A percentile compares a stretch with the other conserved stretches of the same genome.
Evolutionary conservation across 495 filamentous ascomycete species (phyloP).

Genomic region (Penicillium cinerascens): DNA sequence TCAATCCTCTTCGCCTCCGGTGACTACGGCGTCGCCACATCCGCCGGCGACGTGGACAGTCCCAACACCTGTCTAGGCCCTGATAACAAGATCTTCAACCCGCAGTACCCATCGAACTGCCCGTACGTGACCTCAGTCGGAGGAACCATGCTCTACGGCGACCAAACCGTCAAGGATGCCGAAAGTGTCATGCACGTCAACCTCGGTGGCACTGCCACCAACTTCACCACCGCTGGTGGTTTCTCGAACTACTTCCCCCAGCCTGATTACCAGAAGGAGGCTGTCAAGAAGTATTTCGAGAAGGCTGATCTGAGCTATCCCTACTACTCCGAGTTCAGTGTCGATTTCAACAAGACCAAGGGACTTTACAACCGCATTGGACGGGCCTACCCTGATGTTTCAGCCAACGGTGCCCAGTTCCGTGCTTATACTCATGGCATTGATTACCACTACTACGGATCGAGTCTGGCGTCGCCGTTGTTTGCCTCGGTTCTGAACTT

Average conservation of each 20-base stretch:
- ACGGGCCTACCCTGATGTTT: conserved; percentile 63
- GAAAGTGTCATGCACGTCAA: conserved; percentile 40
- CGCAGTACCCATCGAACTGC: conserved; percentile 49
- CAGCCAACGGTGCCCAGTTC: conserved; percentile 58
- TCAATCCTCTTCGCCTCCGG: conserved; percentile 60
- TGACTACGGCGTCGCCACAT: conserved; percentile 55
- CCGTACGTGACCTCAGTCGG: conserved; percentile 53
- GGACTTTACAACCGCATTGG: conserved; percentile 57
- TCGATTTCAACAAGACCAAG: conserved; percentile 37
- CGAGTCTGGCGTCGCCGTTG: conserved; percentile 54
- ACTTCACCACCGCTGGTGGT: conserved; percentile 58
- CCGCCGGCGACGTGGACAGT: conserved; percentile 29
- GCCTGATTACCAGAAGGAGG: conserved; percentile 54
- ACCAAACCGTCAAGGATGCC: conserved; percentile 35
- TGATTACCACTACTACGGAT: conserved; percentile 45
- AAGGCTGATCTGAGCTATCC: conserved; percentile 46
- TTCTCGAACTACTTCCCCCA: conserved; percentile 65
- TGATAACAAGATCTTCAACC: conserved; percentile 44
- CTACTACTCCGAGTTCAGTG: conserved; percentile 31
- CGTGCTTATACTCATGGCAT: conserved; percentile 39
- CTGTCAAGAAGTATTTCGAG: conserved; percentile 49
- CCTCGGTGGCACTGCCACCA: conserved; percentile 29
- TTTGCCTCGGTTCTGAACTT: conserved; percentile 53
- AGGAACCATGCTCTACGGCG: conserved; percentile 43
- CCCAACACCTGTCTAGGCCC: conserved; percentile 36